Percentiles rank a stretch among this genome's conserved stretches.
phyloP scores from a whole-genome alignment of 106 monocot species.

The Cymbidium sinense region DNA sequence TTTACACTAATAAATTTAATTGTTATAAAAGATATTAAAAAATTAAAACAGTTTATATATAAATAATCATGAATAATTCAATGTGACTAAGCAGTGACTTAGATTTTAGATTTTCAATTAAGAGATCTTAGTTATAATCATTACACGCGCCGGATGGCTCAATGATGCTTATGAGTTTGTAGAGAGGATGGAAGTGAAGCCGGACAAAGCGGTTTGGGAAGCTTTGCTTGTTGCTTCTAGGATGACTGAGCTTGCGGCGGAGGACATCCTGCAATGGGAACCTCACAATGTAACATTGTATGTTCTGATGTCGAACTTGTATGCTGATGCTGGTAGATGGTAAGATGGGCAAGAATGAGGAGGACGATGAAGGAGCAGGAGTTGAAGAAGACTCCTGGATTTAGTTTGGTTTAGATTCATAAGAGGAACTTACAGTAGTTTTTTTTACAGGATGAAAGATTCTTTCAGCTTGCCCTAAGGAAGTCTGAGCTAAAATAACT shows the following conservation, averaged over 20 bases:
- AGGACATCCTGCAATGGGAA: slow-evolving; percentile 25
- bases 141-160: slow-evolving; percentile 40
- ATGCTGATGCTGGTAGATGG: slow-evolving; percentile 42
- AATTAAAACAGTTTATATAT: too few relatives aligned
- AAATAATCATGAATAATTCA: too few relatives aligned
- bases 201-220: slow-evolving; percentile 47
- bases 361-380: slow-evolving; percentile 30
- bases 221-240: slow-evolving; percentile 53
- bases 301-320: slow-evolving; percentile 44
- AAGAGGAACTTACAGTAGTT: neutral
- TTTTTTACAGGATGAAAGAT: neutral
- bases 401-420: slow-evolving; percentile 23
- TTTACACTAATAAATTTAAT: too few relatives aligned
- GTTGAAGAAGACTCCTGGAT: slow-evolving; percentile 39
- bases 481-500: too few relatives aligned
- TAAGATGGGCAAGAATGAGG: slow-evolving; percentile 39
- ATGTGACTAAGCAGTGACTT: too few relatives aligned
- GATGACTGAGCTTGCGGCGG: slow-evolving; percentile 35
- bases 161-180: slow-evolving; percentile 40
- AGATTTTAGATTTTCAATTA: too few relatives aligned
- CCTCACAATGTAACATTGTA: slow-evolving; percentile 25
- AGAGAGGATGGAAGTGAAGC: slow-evolving; percentile 34
- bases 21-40: too few relatives aligned
- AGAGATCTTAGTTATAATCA: too few relatives aligned
- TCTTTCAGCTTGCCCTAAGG: neutral